Evolutionary conservation across 179 eudicot species (phyloP).

Genomic region (Amaranthus tricolor): DNA sequence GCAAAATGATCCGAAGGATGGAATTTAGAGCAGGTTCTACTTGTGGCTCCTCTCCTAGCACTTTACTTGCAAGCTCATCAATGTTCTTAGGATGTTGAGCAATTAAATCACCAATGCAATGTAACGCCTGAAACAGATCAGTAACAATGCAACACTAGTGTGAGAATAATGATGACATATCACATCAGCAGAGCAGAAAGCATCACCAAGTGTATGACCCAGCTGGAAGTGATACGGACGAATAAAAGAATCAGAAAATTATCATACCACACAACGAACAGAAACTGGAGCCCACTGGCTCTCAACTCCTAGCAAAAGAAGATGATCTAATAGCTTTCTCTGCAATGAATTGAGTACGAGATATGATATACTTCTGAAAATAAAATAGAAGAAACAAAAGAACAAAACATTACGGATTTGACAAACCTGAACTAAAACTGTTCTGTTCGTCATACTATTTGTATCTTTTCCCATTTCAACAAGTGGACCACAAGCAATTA

Average conservation of each 20-base stretch:
- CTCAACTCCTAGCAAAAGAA: constrained; percentile 88
- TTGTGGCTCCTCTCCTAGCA: constrained; percentile 86
- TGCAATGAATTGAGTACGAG: constrained; percentile 32
- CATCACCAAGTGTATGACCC: background rate
- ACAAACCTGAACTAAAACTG: constrained; percentile 89
- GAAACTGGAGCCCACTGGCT: constrained; percentile 97
- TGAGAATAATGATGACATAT: background rate
- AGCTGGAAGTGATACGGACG: background rate
- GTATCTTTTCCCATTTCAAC: constrained; percentile 62
- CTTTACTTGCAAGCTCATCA: constrained; percentile 70
- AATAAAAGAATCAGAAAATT: constrained; percentile 12
- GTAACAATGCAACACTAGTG: background rate
- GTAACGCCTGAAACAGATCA: constrained; percentile 57
- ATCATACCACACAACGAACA: constrained; percentile 80
- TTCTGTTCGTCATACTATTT: constrained; percentile 70
- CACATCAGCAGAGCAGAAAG: too few relatives aligned
- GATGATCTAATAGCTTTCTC: constrained; percentile 77
- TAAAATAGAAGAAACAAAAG: background rate
- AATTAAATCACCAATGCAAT: constrained; percentile 77
- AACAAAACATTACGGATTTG: background rate
- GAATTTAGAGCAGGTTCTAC: constrained; percentile 83
- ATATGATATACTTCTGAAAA: background rate
- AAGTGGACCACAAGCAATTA: constrained; percentile 55
- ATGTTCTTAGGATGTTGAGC: constrained; percentile 64
- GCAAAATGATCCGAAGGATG: constrained; percentile 71